Percentiles rank a stretch among this genome's conserved stretches.
Evolutionary conservation across 1,284 basidiomycete species (phyloP).

Genomic region (Apiotrichum sp.): DNA sequence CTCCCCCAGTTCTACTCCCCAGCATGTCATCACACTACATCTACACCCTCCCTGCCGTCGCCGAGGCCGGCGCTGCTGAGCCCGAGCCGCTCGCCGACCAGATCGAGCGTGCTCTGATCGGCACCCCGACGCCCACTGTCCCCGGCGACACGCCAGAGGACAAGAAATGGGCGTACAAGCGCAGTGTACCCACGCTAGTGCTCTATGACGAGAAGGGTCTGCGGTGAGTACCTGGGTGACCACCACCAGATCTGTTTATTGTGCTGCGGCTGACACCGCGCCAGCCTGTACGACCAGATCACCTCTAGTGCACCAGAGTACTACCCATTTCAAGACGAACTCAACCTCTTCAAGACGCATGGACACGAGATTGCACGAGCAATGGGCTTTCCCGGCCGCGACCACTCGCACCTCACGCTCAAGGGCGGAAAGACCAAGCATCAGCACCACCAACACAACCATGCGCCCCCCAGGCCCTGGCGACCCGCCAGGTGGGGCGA

Average conservation of each 20-base stretch:
- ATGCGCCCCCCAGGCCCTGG: constrained; percentile 25
- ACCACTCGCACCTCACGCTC: background rate
- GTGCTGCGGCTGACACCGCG: background rate
- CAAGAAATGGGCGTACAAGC: constrained; percentile 48
- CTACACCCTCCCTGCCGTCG: constrained; percentile 15
- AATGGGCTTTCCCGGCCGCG: constrained; percentile 36
- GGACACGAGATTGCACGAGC: constrained; percentile 53
- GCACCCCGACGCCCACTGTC: constrained; percentile 22
- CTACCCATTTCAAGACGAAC: constrained; percentile 67
- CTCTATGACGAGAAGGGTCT: constrained; percentile 82
- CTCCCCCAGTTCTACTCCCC: too few species aligned
- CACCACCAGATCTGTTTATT: background rate
- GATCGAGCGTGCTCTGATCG: constrained; percentile 32
- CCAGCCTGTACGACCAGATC: constrained; percentile 54
- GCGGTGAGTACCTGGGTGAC: constrained; percentile 30
- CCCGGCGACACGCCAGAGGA: constrained; percentile 38
- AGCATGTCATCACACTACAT: constrained; percentile 8
- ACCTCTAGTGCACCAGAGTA: constrained; percentile 77
- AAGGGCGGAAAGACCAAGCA: background rate
- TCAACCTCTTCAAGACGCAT: constrained; percentile 49
- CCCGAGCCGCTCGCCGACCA: constrained; percentile 25
- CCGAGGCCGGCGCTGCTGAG: background rate
- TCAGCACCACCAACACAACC: background rate
- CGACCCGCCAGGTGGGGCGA: constrained; percentile 50
- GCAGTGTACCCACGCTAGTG: constrained; percentile 73